Evolutionary conservation across 179 eudicot genomes (phyloP).

Genomic region (Beta macrorhiza): DNA sequence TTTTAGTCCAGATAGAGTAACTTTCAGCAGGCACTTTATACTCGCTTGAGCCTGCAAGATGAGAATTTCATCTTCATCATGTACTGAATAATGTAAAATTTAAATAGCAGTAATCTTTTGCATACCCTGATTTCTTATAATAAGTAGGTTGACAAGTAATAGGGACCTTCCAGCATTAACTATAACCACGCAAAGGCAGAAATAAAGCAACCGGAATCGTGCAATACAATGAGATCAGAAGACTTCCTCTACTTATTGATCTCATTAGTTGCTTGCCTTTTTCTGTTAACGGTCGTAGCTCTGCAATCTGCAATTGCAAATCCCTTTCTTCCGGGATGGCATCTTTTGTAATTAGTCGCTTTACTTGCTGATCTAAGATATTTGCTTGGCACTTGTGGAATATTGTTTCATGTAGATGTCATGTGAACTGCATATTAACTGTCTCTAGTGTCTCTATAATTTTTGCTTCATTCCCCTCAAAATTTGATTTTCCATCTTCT

Average conservation of each 20-base stretch:
- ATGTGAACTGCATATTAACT: neutral
- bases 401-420: neutral
- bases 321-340: neutral
- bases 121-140: neutral
- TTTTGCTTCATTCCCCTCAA: neutral
- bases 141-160: conserved; percentile 7
- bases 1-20: too few species aligned
- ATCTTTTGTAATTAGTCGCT: neutral
- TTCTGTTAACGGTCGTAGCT: too few species aligned
- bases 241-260: too few species aligned
- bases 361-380: neutral
- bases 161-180: neutral
- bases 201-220: too few species aligned
- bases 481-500: neutral
- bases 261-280: neutral
- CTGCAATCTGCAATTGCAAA: too few species aligned
- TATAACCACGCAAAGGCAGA: neutral
- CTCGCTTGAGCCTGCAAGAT: too few species aligned
- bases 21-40: too few species aligned
- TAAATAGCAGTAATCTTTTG: too few species aligned
- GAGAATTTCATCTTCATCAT: too few species aligned
- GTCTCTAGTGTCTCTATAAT: neutral
- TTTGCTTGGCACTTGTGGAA: neutral
- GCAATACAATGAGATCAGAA: too few species aligned
- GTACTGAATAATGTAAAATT: too few species aligned